Percentiles rank a stretch among this genome's conserved stretches.
These are phyloP conservation scores for Aspergillus proliferans DNA, from an alignment of 2,329 filamentous ascomycete genomes.

Conservation along the genomic window DNA sequence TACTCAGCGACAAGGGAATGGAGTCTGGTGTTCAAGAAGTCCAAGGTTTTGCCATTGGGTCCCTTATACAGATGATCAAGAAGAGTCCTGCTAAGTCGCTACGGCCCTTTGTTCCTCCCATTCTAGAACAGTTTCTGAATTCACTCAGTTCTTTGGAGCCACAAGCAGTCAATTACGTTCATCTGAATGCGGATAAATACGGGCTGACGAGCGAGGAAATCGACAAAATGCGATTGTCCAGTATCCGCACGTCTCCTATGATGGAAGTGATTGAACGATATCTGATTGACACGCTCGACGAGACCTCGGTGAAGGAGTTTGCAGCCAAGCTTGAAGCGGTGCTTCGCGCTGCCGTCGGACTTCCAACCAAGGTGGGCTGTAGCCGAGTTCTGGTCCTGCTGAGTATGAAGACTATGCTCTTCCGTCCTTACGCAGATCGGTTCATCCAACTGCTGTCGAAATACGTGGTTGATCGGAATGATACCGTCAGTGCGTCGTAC, in stretches of 20 bases:
- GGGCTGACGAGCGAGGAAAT: constrained; percentile 84
- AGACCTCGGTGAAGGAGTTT: constrained; percentile 66
- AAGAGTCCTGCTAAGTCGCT: constrained; percentile 71
- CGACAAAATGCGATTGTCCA: constrained; percentile 75
- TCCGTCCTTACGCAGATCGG: constrained; percentile 66
- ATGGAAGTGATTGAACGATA: constrained; percentile 88
- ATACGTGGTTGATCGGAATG: constrained; percentile 81
- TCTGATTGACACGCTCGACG: constrained; percentile 71
- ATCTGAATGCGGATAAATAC: constrained; percentile 77
- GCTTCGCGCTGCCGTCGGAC: constrained; percentile 79
- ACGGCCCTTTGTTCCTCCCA: constrained; percentile 70
- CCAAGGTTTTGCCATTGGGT: constrained; percentile 72
- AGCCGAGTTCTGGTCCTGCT: constrained; percentile 78
- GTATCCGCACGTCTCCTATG: constrained; percentile 78
- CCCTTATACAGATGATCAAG: constrained; percentile 83
- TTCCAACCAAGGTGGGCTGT: constrained; percentile 91
- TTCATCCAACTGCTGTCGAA: constrained; percentile 76
- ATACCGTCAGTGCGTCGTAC: constrained; percentile 86
- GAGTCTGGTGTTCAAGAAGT: constrained; percentile 87
- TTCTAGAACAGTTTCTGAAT: constrained; percentile 74
- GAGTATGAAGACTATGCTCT: constrained; percentile 67
- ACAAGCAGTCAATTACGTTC: constrained; percentile 83
- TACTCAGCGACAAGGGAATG: constrained; percentile 80
- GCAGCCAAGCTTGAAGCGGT: constrained; percentile 66
- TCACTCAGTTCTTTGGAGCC: constrained; percentile 84